phyloP scores from a whole-genome alignment of 345 rosid genomes.

The Boechera divaricarpa region DNA sequence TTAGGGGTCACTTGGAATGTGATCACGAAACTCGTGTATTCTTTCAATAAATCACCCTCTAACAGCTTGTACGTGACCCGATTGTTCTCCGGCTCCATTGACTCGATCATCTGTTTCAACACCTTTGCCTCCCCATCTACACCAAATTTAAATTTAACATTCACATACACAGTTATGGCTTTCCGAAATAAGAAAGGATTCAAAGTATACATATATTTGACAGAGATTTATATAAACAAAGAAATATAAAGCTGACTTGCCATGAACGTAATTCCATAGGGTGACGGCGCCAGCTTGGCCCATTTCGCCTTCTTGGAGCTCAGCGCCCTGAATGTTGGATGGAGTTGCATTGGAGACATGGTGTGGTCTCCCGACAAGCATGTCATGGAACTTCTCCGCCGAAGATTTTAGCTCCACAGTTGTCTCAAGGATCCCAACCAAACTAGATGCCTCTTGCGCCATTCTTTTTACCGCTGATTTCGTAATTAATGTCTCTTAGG shows the following conservation, averaged over 20 bases:
- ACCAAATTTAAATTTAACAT: background rate
- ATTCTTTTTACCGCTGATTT: background rate
- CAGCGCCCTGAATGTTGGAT: slow-evolving; percentile 29
- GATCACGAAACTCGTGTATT: slow-evolving; percentile 8
- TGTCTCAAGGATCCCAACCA: slow-evolving; percentile 15
- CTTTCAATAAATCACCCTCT: slow-evolving; percentile 38
- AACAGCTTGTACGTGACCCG: slow-evolving; percentile 14
- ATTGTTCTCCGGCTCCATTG: slow-evolving; percentile 30
- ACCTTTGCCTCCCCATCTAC: slow-evolving; percentile 34
- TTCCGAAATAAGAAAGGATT: background rate
- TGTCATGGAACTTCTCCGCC: slow-evolving; percentile 40
- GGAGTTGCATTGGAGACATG: slow-evolving; percentile 43
- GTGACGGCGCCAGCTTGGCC: slow-evolving; percentile 44
- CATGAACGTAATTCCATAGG: slow-evolving; percentile 44
- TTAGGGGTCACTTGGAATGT: slow-evolving; percentile 39
- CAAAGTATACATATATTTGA: no score
- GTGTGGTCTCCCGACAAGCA: slow-evolving; percentile 47
- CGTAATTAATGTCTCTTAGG: background rate
- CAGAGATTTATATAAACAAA: background rate
- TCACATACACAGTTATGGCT: background rate
- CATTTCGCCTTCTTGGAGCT: slow-evolving; percentile 49
- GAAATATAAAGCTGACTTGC: slow-evolving; percentile 12
- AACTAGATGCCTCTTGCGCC: slow-evolving; percentile 10
- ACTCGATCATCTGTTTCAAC: slow-evolving; percentile 24
- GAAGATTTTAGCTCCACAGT: slow-evolving; percentile 29